These are phyloP conservation scores for Strobilomyces echinocephalus DNA, from an alignment of 768 basidiomycete species.

Conservation along the genomic window DNA sequence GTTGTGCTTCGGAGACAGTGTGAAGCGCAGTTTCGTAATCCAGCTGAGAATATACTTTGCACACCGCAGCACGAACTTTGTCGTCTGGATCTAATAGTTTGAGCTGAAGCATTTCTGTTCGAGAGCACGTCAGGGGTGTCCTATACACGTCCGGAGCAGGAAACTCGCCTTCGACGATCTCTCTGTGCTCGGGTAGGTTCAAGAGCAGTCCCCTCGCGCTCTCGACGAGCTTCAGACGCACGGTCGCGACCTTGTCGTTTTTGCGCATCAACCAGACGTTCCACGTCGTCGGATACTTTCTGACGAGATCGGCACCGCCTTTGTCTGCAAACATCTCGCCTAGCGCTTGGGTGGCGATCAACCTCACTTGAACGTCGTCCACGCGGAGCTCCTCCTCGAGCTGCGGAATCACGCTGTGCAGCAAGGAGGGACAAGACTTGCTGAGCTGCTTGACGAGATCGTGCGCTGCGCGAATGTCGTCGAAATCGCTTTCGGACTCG, in stretches of 20 bases:
- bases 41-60: slow-evolving; percentile 72
- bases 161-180: slow-evolving; percentile 65
- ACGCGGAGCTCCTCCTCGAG: slow-evolving; percentile 86
- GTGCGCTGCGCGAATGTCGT: slow-evolving; percentile 73
- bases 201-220: slow-evolving; percentile 54
- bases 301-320: slow-evolving; percentile 65
- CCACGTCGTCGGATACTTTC: slow-evolving; percentile 84
- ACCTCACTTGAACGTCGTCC: slow-evolving; percentile 63
- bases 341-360: slow-evolving; percentile 79
- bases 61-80: slow-evolving; percentile 79
- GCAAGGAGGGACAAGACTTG: slow-evolving; percentile 70
- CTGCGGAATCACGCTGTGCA: slow-evolving; percentile 89
- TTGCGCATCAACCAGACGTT: slow-evolving; percentile 73
- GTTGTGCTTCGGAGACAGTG: slow-evolving; percentile 60
- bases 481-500: slow-evolving; percentile 52
- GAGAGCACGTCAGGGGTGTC: slow-evolving; percentile 4
- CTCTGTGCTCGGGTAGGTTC: slow-evolving; percentile 62
- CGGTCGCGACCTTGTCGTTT: slow-evolving; percentile 65
- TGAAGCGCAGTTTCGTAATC: slow-evolving; percentile 91
- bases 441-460: slow-evolving; percentile 81
- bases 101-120: slow-evolving; percentile 48
- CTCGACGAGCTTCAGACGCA: slow-evolving; percentile 80
- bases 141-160: neutral
- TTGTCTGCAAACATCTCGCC: slow-evolving; percentile 89
- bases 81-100: slow-evolving; percentile 90